phyloP scores from a whole-genome alignment of 2,329 filamentous ascomycete species.

The Fusarium paranaense region DNA sequence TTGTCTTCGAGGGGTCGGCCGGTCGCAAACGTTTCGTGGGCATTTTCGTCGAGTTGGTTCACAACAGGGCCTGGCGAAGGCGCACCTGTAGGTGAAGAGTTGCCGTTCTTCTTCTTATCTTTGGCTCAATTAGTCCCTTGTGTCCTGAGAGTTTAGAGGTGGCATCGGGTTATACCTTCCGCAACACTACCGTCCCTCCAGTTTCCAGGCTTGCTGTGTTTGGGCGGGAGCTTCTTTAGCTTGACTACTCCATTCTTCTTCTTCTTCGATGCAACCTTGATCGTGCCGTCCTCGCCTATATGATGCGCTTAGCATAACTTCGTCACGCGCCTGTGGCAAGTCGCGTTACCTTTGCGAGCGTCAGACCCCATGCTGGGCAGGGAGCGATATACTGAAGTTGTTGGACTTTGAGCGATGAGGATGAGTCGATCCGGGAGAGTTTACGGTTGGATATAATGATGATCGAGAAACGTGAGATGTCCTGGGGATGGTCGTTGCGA shows the following conservation, averaged over 20 bases:
- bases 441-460: constrained; percentile 11
- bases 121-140: constrained; percentile 49
- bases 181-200: constrained; percentile 76
- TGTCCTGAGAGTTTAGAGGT: background rate
- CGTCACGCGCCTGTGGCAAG: constrained; percentile 13
- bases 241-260: constrained; percentile 68
- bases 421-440: background rate
- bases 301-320: constrained; percentile 29
- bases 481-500: constrained; percentile 25
- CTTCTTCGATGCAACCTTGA: constrained; percentile 72
- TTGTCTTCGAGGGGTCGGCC: constrained; percentile 85
- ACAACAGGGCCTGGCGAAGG: constrained; percentile 67
- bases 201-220: constrained; percentile 74
- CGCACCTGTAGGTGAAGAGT: constrained; percentile 55
- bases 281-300: constrained; percentile 67
- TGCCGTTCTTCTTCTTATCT: constrained; percentile 65
- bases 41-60: constrained; percentile 79
- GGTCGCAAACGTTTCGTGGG: constrained; percentile 82
- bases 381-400: background rate
- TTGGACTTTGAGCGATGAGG: background rate
- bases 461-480: constrained; percentile 3
- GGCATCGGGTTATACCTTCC: constrained; percentile 62
- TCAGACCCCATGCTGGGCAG: constrained; percentile 37
- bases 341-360: constrained; percentile 48
- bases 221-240: constrained; percentile 72